Evolutionary conservation across 1,284 basidiomycete species (phyloP), one percentile per base, ranked within the genome.

Genomic region (Heterobasidion parviporum): DNA sequence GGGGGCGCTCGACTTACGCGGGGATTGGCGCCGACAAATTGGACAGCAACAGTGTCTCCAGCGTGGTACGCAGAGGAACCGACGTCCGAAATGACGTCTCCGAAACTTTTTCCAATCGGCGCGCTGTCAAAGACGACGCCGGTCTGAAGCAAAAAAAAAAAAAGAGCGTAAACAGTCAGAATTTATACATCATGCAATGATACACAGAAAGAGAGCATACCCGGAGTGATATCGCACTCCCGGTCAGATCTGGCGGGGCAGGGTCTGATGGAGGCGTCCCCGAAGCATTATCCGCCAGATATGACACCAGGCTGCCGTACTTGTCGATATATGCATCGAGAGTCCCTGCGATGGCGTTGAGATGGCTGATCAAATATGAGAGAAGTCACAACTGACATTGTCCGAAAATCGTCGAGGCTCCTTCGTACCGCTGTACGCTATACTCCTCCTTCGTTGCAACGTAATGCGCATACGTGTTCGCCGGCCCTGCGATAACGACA

Each of bases 241-340:
- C 77, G 0, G 79, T 83, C 64, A 87, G 82, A 56, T 90, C 82
- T 7, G 76, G 72, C 10, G 87, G 81, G n/a, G 88, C 73, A 47
- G 82, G 70, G 61, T 89, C 89, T 10, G 85, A 79, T 9, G 82
- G 75, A 1, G 76, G 72, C 4, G 73, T 67, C 0, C 74, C 76
- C 3, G 71, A 72, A 3, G 73, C 73, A 48, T 70, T 70, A 52
- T 83, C 79, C 1, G 77, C 77, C 20, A 90, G 73, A 72, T 77
- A 87, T 6, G 79, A 73, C 8, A 89, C 78, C 32, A 89, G 74
- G 60, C 77, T 80, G 49, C 76, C 75, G 67, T 89, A 92, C 63
- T 85, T 86, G 68, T 91, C 77, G 60, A 89, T 87, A 65, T 91
- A 92, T 2, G 89, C 83, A 54, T 89, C 87, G 12, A 92, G 73